Conservation (phyloP, 257 asterid genomes). For the Nicotiana paniculata region DNA sequence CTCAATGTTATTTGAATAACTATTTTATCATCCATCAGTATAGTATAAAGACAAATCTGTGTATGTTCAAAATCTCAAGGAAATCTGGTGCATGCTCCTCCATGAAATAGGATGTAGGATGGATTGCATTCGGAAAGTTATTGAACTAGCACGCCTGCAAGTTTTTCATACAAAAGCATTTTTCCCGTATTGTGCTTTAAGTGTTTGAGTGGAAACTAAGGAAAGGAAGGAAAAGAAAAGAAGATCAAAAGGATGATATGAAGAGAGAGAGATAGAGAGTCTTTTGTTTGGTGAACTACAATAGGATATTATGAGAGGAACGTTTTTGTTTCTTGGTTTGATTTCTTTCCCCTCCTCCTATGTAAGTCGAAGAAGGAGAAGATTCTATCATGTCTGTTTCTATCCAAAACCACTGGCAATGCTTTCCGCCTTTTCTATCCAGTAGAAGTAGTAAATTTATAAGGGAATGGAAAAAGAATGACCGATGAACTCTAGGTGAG, state of each 20-base stretch:
- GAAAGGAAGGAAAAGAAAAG: neutral
- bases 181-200: neutral
- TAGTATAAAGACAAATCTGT: neutral
- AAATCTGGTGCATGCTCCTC: neutral
- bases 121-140: neutral
- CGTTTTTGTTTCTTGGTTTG: neutral
- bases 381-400: neutral
- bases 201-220: neutral
- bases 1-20: slow-evolving; percentile 3
- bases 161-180: neutral
- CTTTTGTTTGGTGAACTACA: neutral
- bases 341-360: neutral
- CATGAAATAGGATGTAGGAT: neutral
- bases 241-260: neutral
- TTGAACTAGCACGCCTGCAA: neutral
- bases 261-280: neutral
- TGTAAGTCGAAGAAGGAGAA: neutral
- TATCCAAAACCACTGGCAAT: neutral
- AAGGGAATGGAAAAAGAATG: neutral
- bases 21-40: neutral
- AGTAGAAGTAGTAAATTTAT: neutral
- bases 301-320: neutral
- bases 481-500: neutral
- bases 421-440: neutral
- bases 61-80: neutral